phyloP scores from a whole-genome alignment of 306 rosid genomes.

The Begonia masoniana region DNA sequence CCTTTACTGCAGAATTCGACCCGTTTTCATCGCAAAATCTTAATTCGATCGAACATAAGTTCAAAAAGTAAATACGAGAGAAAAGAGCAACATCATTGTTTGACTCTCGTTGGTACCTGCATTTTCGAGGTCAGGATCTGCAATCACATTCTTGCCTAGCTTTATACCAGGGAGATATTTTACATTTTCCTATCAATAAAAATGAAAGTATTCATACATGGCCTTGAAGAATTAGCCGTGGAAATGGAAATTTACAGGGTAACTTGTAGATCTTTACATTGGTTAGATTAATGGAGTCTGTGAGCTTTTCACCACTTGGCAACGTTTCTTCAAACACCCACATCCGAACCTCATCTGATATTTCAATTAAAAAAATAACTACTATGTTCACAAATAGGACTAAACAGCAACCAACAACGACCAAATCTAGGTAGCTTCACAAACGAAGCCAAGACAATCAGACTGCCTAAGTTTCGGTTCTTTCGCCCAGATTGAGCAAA shows the following conservation, averaged over 20 bases:
- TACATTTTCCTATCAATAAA: constrained; percentile 62
- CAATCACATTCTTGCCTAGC: constrained; percentile 82
- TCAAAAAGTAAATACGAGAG: no score
- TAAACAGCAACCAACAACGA: no score
- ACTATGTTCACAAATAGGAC: no score
- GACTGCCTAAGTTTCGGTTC: no score
- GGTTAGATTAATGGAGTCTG: constrained; percentile 63
- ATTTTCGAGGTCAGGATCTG: constrained; percentile 67
- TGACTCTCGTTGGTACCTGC: constrained; percentile 31
- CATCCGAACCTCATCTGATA: constrained; percentile 81
- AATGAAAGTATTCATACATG: constrained; percentile 5
- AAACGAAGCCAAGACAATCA: no score
- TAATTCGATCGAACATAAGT: no score
- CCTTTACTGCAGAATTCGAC: constrained; percentile 42
- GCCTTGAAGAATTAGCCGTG: no score
- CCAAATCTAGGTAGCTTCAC: no score
- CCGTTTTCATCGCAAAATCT: no score
- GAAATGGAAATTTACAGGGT: no score
- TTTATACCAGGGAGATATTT: constrained; percentile 86
- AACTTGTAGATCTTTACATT: constrained; percentile 34
- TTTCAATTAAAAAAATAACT: constrained; percentile 3
- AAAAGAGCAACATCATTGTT: no score
- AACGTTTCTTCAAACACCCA: constrained; percentile 86
- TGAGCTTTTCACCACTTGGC: constrained; percentile 65
- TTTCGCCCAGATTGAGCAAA: no score